Evolutionary conservation across 257 asterid species (phyloP), one percentile per base, ranked within the genome.

Genomic region (Solanum chiquidenum): DNA sequence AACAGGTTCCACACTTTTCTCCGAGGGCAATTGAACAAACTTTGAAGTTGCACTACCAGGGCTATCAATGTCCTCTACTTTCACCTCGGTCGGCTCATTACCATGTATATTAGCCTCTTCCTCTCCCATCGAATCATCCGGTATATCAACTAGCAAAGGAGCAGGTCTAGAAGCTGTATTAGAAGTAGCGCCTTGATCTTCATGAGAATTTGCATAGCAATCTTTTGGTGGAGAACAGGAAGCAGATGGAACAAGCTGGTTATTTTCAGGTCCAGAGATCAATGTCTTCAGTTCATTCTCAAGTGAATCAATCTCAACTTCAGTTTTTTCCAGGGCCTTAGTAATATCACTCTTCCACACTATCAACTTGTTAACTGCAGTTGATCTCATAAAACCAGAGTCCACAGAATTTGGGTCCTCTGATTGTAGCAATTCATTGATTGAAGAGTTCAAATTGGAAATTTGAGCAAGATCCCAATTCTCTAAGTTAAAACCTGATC

Each of bases 11-110:
- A 64, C 94, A 86, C 92, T 87, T 46, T 85, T 88, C 88, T 90
- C 82, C 33, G 93, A 88, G 29, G 86, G 75, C 83, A 69, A 88
- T 87, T 93, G 98, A 88, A 90, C 90, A 88, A 92, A 92, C 88
- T 94, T 93, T n/a, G 98, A 95, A 49, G 98, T 91, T 66, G 95
- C 95, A 86, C 95, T 95, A 84, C 98, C 95, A 27, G 98, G 98
- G 88, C 98, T 94, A 91, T 95, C 96, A 89, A 94, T 88, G 88
- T 91, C 94, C 80, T 88, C 94, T 87, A 91, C 94, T 90, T 95
- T 95, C 62, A 83, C 89, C 66, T 83, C 83, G 27, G 62, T 35
- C 69, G 38, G 86, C 27, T 76, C 88, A 62, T 89, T 92, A 75
- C 89, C 93, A 87, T 10, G 49, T 35, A 87, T 90, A 90, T 88